Conservation (phyloP, 208 protist genomes). For the Wallacemonas collosoma region DNA sequence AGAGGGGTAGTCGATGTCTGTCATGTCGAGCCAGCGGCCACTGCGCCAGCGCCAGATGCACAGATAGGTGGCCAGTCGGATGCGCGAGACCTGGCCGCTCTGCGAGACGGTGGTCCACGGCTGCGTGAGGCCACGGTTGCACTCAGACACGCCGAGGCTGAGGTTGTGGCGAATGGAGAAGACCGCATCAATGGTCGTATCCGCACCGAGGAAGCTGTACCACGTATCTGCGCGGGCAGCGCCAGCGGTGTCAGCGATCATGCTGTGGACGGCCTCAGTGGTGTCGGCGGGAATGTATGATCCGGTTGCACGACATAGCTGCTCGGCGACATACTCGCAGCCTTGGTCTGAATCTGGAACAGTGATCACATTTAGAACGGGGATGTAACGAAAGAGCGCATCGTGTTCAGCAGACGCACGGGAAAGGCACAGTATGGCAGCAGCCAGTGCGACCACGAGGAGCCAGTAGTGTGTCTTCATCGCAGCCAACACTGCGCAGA, state of each 20-base stretch:
- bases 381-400: conserved; percentile 7
- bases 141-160: not conserved
- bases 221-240: conserved; percentile 2
- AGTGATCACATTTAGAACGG: conserved; percentile 3
- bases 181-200: not conserved
- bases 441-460: not conserved
- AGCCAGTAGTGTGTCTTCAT: not conserved
- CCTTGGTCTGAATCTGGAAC: not conserved
- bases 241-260: conserved; percentile 1
- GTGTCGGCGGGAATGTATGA: conserved; percentile 6
- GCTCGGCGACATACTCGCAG: not conserved
- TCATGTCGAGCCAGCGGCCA: conserved; percentile 11
- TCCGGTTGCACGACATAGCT: not conserved
- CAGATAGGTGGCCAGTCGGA: not conserved
- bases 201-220: conserved; percentile 16
- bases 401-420: not conserved
- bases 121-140: not conserved
- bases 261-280: not conserved
- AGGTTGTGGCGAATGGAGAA: not conserved
- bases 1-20: conserved; percentile 1
- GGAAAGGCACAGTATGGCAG: not conserved
- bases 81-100: not conserved
- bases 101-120: not conserved
- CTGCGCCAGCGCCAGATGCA: conserved; percentile 19
- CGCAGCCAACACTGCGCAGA: not conserved